Percentiles rank a stretch among this genome's conserved stretches.
phyloP scores from a whole-genome alignment of 2,329 filamentous ascomycete genomes.

The Beauveria asiatica region DNA sequence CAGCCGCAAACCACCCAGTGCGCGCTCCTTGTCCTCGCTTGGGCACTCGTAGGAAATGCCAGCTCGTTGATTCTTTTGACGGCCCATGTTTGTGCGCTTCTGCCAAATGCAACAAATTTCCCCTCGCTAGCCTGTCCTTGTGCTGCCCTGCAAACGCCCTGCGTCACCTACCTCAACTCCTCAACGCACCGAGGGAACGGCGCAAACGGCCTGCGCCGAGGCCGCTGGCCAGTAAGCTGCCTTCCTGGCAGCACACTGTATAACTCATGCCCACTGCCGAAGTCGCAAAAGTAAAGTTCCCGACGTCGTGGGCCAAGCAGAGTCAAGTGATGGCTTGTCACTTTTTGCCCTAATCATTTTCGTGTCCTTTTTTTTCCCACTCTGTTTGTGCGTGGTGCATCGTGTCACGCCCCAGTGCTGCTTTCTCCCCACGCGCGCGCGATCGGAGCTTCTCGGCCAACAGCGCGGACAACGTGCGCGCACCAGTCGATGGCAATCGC shows the following conservation, averaged over 20 bases:
- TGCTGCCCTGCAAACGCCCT: neutral
- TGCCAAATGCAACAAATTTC: no score
- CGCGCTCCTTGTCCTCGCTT: neutral
- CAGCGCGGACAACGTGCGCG: constrained; percentile 18
- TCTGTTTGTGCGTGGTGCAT: neutral
- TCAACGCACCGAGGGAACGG: neutral
- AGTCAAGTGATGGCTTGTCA: neutral
- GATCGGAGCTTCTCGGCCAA: constrained; percentile 19
- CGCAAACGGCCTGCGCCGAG: neutral
- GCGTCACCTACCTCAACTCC: neutral
- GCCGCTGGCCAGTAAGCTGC: constrained; percentile 6
- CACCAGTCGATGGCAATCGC: constrained; percentile 4
- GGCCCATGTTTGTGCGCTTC: neutral
- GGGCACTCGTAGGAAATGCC: no score
- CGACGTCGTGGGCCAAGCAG: neutral
- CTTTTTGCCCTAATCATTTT: constrained; percentile 10
- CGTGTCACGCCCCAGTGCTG: neutral
- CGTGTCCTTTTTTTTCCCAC: neutral
- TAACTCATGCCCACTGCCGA: neutral
- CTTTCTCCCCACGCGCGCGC: neutral
- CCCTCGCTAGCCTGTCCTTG: neutral
- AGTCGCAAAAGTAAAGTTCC: neutral
- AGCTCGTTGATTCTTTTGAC: neutral
- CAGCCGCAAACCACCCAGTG: neutral
- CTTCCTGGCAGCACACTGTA: neutral